phyloP scores from a whole-genome alignment of 1,284 basidiomycete species.

The Quambalaria eucalypti region DNA sequence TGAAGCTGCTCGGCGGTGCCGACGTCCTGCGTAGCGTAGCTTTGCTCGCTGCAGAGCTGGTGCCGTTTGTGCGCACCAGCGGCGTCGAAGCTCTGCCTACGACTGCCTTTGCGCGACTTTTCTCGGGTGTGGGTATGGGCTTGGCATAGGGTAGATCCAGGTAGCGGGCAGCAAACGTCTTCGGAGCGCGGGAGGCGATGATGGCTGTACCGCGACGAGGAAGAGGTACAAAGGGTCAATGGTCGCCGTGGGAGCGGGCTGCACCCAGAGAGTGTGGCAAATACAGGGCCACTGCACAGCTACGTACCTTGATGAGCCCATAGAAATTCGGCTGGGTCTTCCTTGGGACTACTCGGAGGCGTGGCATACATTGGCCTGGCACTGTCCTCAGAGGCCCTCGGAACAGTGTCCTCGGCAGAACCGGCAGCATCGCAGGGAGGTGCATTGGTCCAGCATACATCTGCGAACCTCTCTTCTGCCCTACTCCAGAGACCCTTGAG shows the following conservation, averaged over 20 bases:
- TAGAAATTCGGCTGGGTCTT: neutral
- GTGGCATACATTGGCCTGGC: too few species aligned
- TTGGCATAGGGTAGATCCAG: conserved; percentile 62
- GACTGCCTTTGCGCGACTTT: neutral
- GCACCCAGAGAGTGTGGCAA: too few species aligned
- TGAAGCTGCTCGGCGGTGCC: too few species aligned
- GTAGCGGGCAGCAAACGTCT: conserved; percentile 46
- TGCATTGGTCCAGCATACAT: conserved; percentile 30
- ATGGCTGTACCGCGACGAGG: too few species aligned
- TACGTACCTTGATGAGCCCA: neutral
- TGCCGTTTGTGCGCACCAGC: conserved; percentile 6
- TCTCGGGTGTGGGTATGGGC: too few species aligned
- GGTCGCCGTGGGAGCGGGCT: too few species aligned
- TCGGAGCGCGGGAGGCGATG: conserved; percentile 73
- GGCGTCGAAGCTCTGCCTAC: neutral
- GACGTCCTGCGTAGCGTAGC: neutral
- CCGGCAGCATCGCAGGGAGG: too few species aligned
- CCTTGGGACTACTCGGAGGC: neutral
- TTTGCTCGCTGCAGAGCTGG: conserved; percentile 4
- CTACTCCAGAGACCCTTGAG: conserved; percentile 18
- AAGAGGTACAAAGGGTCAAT: too few species aligned
- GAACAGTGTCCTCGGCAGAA: conserved; percentile 3
- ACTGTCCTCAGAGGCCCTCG: conserved; percentile 83
- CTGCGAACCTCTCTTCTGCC: conserved; percentile 31
- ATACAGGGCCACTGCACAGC: neutral